Evolutionary conservation across 129 eudicot genomes (phyloP), one percentile per base, ranked within the genome.

Genomic region (Oenanthe sinensis): DNA sequence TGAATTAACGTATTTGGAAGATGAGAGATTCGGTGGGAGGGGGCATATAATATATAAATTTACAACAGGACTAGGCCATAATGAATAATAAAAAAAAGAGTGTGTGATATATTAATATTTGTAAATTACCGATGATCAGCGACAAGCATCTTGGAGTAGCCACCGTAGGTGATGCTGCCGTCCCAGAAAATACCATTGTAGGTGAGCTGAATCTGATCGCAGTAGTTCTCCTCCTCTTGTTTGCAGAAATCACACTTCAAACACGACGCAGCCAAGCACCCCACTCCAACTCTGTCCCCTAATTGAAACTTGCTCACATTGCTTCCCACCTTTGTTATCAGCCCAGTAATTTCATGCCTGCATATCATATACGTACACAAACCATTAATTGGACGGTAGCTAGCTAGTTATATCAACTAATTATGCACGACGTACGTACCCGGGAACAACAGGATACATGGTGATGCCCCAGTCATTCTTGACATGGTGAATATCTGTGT

Each of bases 341-440:
- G 52, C 77, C 99, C 99, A 1, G 93, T 87, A n/a, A 95, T 92
- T 77, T 95, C 99, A 79, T 95, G 99, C 87, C 99, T 92, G 75
- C 2, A 7, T n/a, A 1, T 65, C 36, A 33, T 33, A 33, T 33
- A 33, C 36, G 36, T 33, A 33, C 36, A 39, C 42, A 39, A 39
- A 39, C 4, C 42, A 39, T 33, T 33, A 33, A 33, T 33, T n/a
- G n/a, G n/a, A n/a, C n/a, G n/a, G n/a, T 33, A 33, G 36, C 36
- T 33, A 33, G 36, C 36, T 33, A 33, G 36, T 33, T 33, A 33
- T 33, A 33, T 54, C 9, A n/a, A 54, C 28, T 22, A 55, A 26
- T 8, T 8, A 33, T 1, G 11, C 3, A 58, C 4, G n/a, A 60
- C 4, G 22, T 70, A 19, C 75, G 45, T 85, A 95, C 99, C 99